Evolutionary conservation across 129 eudicot genomes (phyloP), one percentile per base, ranked within the genome.

Genomic region (Lactuca sativa): DNA sequence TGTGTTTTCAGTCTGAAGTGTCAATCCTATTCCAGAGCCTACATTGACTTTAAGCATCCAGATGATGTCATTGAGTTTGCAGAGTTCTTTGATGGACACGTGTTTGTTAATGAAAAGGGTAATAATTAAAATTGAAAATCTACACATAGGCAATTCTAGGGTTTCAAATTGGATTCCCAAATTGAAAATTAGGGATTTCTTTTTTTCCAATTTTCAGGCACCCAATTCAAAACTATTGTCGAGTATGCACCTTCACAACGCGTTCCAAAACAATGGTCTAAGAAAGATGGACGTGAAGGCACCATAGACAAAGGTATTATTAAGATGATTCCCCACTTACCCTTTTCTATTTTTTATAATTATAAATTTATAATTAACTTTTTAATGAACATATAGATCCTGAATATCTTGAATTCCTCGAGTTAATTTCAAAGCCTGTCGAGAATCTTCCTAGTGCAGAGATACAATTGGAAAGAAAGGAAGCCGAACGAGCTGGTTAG

Each of bases 401-500:
- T 54, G 90, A 88, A 69, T 91, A 91, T 80, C 69, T 86, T 82
- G 96, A 91, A 84, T 91, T 91, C 64, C 93, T 91, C 30, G 96
- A 91, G 69, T 64, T 78, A 51, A 62, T 91, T 64, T 78, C 88
- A 38, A 91, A 91, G 86, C 97, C 97, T 52, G 90, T 88, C 10
- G 97, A 91, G 90, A 85, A 86, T 80, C 96, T 91, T 75, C 97
- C 96, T 8, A 91, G 97, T 78, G 97, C 97, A 64, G 97, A 91
- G 81, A 86, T 91, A 77, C 97, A 91, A 40, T 72, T 91, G 93
- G 97, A 91, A 82, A 88, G 96, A 66, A 88, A 81, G 86, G 97
- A 91, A 76, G 97, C 96, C 55, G 97, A 88, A 64, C 86, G 86
- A 73, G 88, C 96, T 76, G 96, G 97, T 90, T 48, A 84, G 91